phyloP scores from a whole-genome alignment of 1,284 basidiomycete species.

The Ceratobasidium sp. region DNA sequence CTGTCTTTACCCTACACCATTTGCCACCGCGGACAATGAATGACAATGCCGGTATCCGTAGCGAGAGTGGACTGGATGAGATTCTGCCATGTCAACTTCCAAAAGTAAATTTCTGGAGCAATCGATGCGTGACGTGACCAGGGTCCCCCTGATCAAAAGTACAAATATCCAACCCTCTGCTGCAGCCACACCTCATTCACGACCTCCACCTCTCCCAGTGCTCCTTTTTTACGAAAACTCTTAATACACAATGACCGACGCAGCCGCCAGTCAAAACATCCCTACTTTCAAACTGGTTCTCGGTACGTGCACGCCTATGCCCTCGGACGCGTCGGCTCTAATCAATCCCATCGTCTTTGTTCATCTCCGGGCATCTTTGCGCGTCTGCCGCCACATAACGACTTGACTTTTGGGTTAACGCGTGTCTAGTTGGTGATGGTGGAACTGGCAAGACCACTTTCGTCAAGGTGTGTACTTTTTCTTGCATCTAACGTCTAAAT shows the following conservation, averaged over 20 bases:
- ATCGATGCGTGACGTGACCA: slow-evolving; percentile 31
- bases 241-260: slow-evolving; percentile 41
- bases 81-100: neutral
- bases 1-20: slow-evolving; percentile 17
- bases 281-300: slow-evolving; percentile 99
- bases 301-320: slow-evolving; percentile 62
- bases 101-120: slow-evolving; percentile 21
- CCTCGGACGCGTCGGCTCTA: slow-evolving; percentile 21
- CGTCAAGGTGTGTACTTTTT: slow-evolving; percentile 76
- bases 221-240: slow-evolving; percentile 34
- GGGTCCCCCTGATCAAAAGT: slow-evolving; percentile 23
- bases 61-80: neutral
- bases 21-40: slow-evolving; percentile 35
- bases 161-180: slow-evolving; percentile 25
- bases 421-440: slow-evolving; percentile 85
- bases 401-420: slow-evolving; percentile 46
- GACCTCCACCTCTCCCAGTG: slow-evolving; percentile 15
- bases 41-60: slow-evolving; percentile 15
- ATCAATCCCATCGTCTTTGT: slow-evolving; percentile 45
- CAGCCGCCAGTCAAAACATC: slow-evolving; percentile 52
- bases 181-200: slow-evolving; percentile 45
- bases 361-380: slow-evolving; percentile 43
- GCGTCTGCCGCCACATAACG: slow-evolving; percentile 43
- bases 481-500: neutral
- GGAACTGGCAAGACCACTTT: slow-evolving; percentile 99